phyloP scores from a whole-genome alignment of 2,329 filamentous ascomycete genomes.

The Gnomoniopsis sp. region DNA sequence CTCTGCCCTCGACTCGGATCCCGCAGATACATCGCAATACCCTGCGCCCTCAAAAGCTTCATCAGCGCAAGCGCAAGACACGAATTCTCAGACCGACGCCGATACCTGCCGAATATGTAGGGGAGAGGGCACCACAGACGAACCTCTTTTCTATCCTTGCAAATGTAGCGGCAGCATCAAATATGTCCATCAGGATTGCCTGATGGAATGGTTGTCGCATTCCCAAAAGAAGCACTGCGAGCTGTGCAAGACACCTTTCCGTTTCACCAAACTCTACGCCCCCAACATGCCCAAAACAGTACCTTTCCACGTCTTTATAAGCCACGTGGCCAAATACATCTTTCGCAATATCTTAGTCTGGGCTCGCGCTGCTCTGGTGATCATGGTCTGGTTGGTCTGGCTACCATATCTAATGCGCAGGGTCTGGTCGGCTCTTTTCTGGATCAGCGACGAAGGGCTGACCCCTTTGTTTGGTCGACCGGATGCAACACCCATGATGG shows the following conservation, averaged over 20 bases:
- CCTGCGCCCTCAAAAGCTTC: not conserved
- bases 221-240: slow-evolving; percentile 99
- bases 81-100: slow-evolving; percentile 40
- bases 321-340: slow-evolving; percentile 72
- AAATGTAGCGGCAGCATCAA: slow-evolving; percentile 99
- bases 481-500: slow-evolving; percentile 26
- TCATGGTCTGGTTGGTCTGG: slow-evolving; percentile 82
- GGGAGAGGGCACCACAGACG: slow-evolving; percentile 75
- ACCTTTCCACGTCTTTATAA: slow-evolving; percentile 75
- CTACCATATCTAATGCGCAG: slow-evolving; percentile 88
- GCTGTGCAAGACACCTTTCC: slow-evolving; percentile 96
- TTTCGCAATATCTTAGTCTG: slow-evolving; percentile 71
- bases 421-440: slow-evolving; percentile 92
- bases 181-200: slow-evolving; percentile 93
- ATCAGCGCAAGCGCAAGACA: slow-evolving; percentile 7
- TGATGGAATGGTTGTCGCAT: slow-evolving; percentile 98
- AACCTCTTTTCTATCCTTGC: slow-evolving; percentile 95
- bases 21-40: slow-evolving; percentile 1
- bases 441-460: slow-evolving; percentile 78
- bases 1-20: slow-evolving; percentile 6
- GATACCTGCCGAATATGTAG: slow-evolving; percentile 98
- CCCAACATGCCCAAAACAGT: slow-evolving; percentile 87
- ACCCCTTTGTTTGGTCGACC: slow-evolving; percentile 29
- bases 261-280: slow-evolving; percentile 96
- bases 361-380: slow-evolving; percentile 74